These are phyloP conservation scores for Globisporangium emineosum DNA, from an alignment of 352 stramenopile genomes.

Conservation along the genomic window DNA sequence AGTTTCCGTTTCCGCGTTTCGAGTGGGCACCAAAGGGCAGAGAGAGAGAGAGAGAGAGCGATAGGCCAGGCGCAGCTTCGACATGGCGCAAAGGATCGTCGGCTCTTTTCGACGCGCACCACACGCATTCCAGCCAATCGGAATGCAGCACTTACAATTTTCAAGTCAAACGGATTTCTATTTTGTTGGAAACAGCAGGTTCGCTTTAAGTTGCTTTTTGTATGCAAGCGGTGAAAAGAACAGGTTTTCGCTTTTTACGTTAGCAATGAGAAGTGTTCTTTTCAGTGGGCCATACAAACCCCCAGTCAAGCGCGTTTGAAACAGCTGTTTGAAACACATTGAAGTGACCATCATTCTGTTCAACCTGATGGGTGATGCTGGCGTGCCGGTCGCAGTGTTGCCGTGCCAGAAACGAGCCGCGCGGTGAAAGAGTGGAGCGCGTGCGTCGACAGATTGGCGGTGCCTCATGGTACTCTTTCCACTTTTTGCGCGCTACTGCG, in stretches of 20 bases:
- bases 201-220: neutral
- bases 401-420: neutral
- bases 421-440: conserved; percentile 44
- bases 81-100: conserved; percentile 10
- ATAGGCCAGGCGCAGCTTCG: conserved; percentile 10
- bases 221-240: neutral
- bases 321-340: conserved; percentile 5
- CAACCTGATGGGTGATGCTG: neutral
- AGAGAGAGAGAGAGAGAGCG: neutral
- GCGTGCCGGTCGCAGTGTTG: conserved; percentile 3
- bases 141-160: neutral
- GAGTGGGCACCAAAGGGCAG: neutral
- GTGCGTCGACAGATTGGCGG: conserved; percentile 41
- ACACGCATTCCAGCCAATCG: neutral
- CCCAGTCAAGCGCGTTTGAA: neutral
- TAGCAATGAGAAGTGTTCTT: neutral
- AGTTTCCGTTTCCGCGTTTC: neutral
- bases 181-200: neutral
- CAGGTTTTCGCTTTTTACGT: neutral
- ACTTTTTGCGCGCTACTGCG: conserved; percentile 53
- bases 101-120: neutral
- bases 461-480: conserved; percentile 51
- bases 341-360: neutral
- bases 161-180: neutral
- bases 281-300: neutral